Evolutionary conservation across 2,329 filamentous ascomycete genomes (phyloP), one percentile per base, ranked within the genome.

Genomic region (Colletotrichum musicola): DNA sequence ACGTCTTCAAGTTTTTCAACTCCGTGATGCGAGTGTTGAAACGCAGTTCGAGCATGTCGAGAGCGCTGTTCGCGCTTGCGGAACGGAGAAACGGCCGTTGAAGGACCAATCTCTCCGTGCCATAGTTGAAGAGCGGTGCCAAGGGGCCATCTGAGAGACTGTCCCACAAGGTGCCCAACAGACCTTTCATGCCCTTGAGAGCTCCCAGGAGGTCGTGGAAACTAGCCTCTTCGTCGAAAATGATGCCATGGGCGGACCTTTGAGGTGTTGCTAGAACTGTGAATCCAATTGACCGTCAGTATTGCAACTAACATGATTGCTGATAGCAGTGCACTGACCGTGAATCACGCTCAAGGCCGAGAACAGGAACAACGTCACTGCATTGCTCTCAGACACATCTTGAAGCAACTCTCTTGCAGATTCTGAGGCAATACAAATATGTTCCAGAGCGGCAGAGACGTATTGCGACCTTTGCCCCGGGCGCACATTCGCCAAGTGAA

Each of bases 401-500:
- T 57, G 9, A 4, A 66, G 57, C 13, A 49, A 30, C 1, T 6
- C 16, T 13, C 62, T 69, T 1, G 62, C 62, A n/a, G 51, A 22
- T 5, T 62, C 50, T 2, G 66, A 69, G 7, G 62, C 62, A 2
- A 49, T 3, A 1, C 40, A 44, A 7, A 65, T 42, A 47, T 69
- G 46, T 16, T 61, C 55, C 3, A 69, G 56, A n/a, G 62, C 66
- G 35, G 30, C 38, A 4, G 62, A 56, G 4, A 49, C 27, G 16
- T 65, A 69, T 2, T 46, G 13, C 1, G 30, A 13, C 14, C 62
- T 20, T 4, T 49, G 16, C 10, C 54, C 40, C 4, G 62, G 35
- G 14, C 44, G 62, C 4, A 38, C 22, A 0, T 61, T 7, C 1
- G 66, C 66, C 18, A 65, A 27, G 9, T 69, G 66, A 3, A 69